Evolutionary conservation across 2,329 filamentous ascomycete species (phyloP), one percentile per base, ranked within the genome.

Genomic region (Hypoxylon sp.): DNA sequence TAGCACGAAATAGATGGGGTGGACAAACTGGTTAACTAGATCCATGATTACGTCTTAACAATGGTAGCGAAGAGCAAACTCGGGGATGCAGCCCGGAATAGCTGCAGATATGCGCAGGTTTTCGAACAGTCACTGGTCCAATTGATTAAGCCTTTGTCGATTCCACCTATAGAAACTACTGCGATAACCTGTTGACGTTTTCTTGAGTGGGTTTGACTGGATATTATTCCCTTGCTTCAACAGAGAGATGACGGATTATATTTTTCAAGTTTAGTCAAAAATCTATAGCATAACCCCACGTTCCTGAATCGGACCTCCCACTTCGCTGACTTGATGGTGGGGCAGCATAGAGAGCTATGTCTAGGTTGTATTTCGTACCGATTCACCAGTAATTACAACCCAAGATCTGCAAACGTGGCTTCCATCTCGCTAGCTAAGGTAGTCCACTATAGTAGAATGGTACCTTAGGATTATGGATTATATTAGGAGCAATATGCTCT

Each of bases 21-120:
- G 35, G 61, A 84, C 84, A 73, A 73, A 87, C 85, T 84, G 83
- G 78, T 87, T 84, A 66, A 87, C 83, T 69, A 86, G 78, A 83
- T 87, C 85, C 84, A 87, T 87, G 74, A 66, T 72, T 59, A 61
- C 48, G 59, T n/a, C 17, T 54, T 26, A 31, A 54, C 37, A 11
- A 50, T 39, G 11, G 24, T 10, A 47, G 13, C n/a, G 19, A 19
- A 35, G 11, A 19, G 14, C 33, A n/a, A 37, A 44, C 29, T 53
- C 24, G 29, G 33, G 22, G 9, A 48, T 53, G 51, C 37, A 37
- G 37, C 17, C 37, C 51, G 22, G 22, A n/a, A 42, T 31, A 4
- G 35, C 22, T 64, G 65, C 35, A 39, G 59, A 47, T 52, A 10
- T 44, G 26, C 35, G 42, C 54, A 33, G 54, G 11, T n/a, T 37